Evolutionary conservation across 345 rosid species (phyloP), one percentile per base, ranked within the genome.

Genomic region (Psidium friedrichsthalianum): DNA sequence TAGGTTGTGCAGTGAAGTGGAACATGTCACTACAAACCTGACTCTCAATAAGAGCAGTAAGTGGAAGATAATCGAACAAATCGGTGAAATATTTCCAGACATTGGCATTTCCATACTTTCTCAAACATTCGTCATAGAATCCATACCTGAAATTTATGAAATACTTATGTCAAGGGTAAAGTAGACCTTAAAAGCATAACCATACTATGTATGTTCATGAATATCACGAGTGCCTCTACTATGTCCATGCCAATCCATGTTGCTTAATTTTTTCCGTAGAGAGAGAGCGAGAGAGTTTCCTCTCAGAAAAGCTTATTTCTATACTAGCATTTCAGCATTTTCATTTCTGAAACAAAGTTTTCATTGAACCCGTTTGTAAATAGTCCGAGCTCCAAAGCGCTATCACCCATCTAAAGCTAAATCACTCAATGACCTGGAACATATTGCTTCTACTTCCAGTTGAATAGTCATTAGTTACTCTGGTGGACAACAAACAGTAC

Each of bases 41-140:
- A 87, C 96, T 95, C 92, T 95, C 98, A 54, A 96, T 96, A 88
- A 96, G 98, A 74, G 99, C 97, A 53, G 98, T 96, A 74, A 95
- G 96, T 21, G 98, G 98, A 74, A 94, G 92, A 87, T 95, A 96
- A 90, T 96, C 98, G 54, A 96, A 96, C 85, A 95, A 93, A 86
- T 95, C 98, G 0, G 99, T 96, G 88, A 96, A 95, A 83, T 93
- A 87, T 92, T 96, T 96, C 99, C 99, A 96, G 22, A 96, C 99
- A 87, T 96, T 95, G 29, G 98, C 98, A 92, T 96, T 95, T 88
- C 99, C 99, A 85, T 96, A 96, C 90, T 96, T 95, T 87, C 99
- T 91, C 95, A 96, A 90, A 86, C 99, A 95, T 85, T 96, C 99
- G 84, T 95, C 98, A 88, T 96, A 96, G 89, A 96, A 96, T 4